Evolutionary conservation across 225 moss, liverwort and hornwort species (phyloP).

Genomic region (Bryum argenteum): DNA sequence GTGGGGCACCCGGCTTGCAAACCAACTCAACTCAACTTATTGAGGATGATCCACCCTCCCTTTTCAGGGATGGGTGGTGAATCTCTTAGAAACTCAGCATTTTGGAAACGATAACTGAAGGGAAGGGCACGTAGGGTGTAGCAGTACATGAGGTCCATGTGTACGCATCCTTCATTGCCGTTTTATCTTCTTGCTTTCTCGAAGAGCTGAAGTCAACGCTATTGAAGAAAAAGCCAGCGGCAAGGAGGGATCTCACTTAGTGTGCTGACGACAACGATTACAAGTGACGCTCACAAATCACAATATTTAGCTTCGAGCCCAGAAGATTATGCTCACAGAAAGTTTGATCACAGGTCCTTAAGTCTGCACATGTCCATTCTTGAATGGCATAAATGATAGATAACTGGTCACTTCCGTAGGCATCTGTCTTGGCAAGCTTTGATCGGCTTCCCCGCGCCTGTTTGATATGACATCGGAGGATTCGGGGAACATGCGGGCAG

Average conservation of each 20-base stretch:
- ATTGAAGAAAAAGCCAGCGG: constrained; percentile 71
- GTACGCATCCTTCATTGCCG: constrained; percentile 74
- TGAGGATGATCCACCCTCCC: no score
- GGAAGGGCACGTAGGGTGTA: no score
- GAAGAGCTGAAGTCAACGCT: constrained; percentile 62
- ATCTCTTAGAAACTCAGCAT: no score
- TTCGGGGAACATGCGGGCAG: constrained; percentile 76
- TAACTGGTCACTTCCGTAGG: constrained; percentile 68
- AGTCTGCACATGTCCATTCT: constrained; percentile 67
- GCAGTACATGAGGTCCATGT: no score
- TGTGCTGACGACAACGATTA: constrained; percentile 47
- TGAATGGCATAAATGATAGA: constrained; percentile 78
- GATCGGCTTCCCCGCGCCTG: constrained; percentile 70
- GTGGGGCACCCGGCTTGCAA: no score
- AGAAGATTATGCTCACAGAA: constrained; percentile 68
- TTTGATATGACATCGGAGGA: constrained; percentile 64
- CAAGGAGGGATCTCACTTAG: constrained; percentile 68
- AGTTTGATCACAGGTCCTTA: constrained; percentile 51
- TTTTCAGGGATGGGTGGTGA: no score
- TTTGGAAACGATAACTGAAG: no score
- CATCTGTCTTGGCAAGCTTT: constrained; percentile 58
- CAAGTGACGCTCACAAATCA: constrained; percentile 58
- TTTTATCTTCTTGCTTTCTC: constrained; percentile 76
- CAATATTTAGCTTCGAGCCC: no score
- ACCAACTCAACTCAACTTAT: no score